A percentile compares a stretch with the other conserved stretches of the same genome.
Conservation (phyloP, 2,329 filamentous ascomycete genomes). For the Neocucurbitaria cava region DNA sequence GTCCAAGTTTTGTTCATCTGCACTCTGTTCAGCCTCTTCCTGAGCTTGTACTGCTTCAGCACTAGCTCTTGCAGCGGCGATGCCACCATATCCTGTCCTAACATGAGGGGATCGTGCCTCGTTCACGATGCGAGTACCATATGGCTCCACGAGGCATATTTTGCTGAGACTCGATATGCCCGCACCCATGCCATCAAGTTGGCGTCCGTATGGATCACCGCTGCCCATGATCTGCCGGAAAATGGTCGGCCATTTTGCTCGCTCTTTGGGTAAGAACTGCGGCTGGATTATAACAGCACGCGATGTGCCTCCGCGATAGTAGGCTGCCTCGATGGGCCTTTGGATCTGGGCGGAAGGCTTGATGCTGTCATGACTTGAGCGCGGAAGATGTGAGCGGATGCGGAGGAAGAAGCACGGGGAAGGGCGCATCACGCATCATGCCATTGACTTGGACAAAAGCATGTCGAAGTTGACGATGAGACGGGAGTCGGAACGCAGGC, state of each 20-base stretch:
- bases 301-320: slow-evolving; percentile 74
- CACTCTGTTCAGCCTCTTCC: slow-evolving; percentile 1
- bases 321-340: slow-evolving; percentile 54
- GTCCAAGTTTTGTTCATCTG: slow-evolving; percentile 47
- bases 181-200: slow-evolving; percentile 75
- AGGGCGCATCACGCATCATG: slow-evolving; percentile 33
- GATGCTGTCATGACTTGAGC: slow-evolving; percentile 7
- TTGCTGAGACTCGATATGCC: slow-evolving; percentile 75
- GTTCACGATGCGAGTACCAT: slow-evolving; percentile 8
- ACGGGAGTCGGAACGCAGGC: slow-evolving; percentile 25
- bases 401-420: slow-evolving; percentile 23
- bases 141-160: slow-evolving; percentile 67
- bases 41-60: slow-evolving; percentile 6
- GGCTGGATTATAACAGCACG: slow-evolving; percentile 67
- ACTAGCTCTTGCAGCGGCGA: slow-evolving; percentile 14
- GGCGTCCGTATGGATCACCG: slow-evolving; percentile 70
- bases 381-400: slow-evolving; percentile 17
- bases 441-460: slow-evolving; percentile 4
- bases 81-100: slow-evolving; percentile 15
- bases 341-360: slow-evolving; percentile 18
- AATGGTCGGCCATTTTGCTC: slow-evolving; percentile 59
- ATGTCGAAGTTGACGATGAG: background rate
- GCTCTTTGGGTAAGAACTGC: slow-evolving; percentile 59
- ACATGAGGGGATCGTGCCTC: slow-evolving; percentile 5
- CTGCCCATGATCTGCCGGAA: slow-evolving; percentile 67